These are phyloP conservation scores for maize (Zea mays) DNA, from an alignment of 176 grass and related monocot genomes.

Conservation along the genomic window Zm-B73-REFERENCE-NAM-5.0 NC_050101.1:70267001-70267500, in stretches of 20 bases:
- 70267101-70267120: slow-evolving; percentile 88
- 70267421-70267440: neutral
- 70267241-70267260: neutral
- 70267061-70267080: neutral
- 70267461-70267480: slow-evolving; percentile 27
- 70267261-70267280: neutral
- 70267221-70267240: neutral
- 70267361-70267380: slow-evolving; percentile 58
- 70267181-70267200: slow-evolving; percentile 93
- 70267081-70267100: slow-evolving; percentile 23
- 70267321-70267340: slow-evolving; percentile 90
- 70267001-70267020: neutral
- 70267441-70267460: slow-evolving; percentile 12
- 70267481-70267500: slow-evolving; percentile 55
- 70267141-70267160: slow-evolving; percentile 81
- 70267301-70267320: slow-evolving; percentile 80
- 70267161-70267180: slow-evolving; percentile 92
- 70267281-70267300: slow-evolving; percentile 42
- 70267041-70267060: neutral
- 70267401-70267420: neutral
- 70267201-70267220: neutral
- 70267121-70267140: slow-evolving; percentile 89
- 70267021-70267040: neutral
- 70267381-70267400: neutral
- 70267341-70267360: slow-evolving; percentile 89